A percentile compares a stretch with the other conserved stretches of the same genome.
Evolutionary conservation across 164 flowering plant species (phyloP).

Genomic region (Magnolia officinalis): DNA sequence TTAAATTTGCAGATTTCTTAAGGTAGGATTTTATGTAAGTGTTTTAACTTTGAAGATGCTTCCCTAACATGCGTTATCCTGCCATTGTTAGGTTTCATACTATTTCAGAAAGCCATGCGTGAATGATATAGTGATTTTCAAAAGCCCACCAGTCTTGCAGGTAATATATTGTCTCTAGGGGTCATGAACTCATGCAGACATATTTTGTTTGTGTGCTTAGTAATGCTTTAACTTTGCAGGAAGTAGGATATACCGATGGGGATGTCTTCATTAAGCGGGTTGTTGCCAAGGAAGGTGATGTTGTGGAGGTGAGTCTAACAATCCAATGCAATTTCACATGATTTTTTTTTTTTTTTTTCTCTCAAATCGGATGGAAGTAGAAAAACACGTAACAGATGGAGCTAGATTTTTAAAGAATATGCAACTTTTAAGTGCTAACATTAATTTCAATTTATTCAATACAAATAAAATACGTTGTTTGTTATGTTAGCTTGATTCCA

Average conservation of each 20-base stretch:
- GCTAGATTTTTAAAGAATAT: too few species aligned
- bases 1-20: background rate
- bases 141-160: conserved; percentile 83
- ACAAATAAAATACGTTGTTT: too few species aligned
- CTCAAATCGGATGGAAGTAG: too few species aligned
- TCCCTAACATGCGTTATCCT: conserved; percentile 14
- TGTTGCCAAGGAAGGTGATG: conserved; percentile 89
- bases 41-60: conserved; percentile 1
- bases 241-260: conserved; percentile 87
- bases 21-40: background rate
- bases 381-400: too few species aligned
- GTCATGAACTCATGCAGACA: background rate
- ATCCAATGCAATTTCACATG: background rate
- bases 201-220: background rate
- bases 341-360: too few species aligned
- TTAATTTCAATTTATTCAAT: background rate
- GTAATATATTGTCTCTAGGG: conserved; percentile 11
- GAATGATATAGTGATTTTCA: conserved; percentile 91
- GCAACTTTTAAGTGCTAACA: too few species aligned
- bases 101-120: conserved; percentile 93
- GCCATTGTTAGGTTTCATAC: conserved; percentile 68
- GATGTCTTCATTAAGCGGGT: conserved; percentile 93
- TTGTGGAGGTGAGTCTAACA: conserved; percentile 66
- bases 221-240: conserved; percentile 46
- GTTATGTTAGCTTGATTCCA: background rate